Conservation (phyloP, 1,139 yeast genomes). For the Kodamaea sp. region DNA sequence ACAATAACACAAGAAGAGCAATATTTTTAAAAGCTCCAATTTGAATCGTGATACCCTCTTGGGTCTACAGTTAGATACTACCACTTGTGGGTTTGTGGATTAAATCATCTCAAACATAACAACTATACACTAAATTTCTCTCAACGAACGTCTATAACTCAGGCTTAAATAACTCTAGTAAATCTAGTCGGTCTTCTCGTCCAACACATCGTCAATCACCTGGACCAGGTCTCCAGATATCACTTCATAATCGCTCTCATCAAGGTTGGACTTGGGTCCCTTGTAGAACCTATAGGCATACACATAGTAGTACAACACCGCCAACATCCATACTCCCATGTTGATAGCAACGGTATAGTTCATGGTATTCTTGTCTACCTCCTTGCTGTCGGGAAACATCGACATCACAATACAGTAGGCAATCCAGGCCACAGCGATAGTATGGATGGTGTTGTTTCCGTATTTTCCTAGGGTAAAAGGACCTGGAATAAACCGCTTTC, state of each 20-base stretch:
- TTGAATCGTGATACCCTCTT: no score
- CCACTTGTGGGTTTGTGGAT: no score
- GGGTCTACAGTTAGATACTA: no score
- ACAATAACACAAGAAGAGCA: no score
- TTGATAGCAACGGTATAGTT: constrained; percentile 39
- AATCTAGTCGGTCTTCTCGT: no score
- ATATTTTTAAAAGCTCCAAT: no score
- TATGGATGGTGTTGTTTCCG: constrained; percentile 25
- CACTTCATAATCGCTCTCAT: constrained; percentile 6
- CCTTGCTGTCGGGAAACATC: constrained; percentile 40
- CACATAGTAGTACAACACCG: constrained; percentile 28
- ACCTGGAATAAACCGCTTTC: constrained; percentile 29
- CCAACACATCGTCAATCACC: neutral
- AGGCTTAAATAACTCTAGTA: no score
- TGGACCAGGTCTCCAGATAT: constrained; percentile 1
- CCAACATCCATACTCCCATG: constrained; percentile 36
- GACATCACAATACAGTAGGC: constrained; percentile 34
- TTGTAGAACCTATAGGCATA: constrained; percentile 23
- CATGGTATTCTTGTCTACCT: constrained; percentile 33
- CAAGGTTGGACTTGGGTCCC: constrained; percentile 42
- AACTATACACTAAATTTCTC: no score
- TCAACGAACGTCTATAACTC: no score
- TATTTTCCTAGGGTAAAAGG: constrained; percentile 34
- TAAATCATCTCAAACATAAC: no score
- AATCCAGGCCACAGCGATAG: constrained; percentile 28